A percentile compares a stretch with the other conserved stretches of the same genome.
Evolutionary conservation across 2,329 filamentous ascomycete genomes (phyloP).

Genomic region (Talaromyces atroroseus): DNA sequence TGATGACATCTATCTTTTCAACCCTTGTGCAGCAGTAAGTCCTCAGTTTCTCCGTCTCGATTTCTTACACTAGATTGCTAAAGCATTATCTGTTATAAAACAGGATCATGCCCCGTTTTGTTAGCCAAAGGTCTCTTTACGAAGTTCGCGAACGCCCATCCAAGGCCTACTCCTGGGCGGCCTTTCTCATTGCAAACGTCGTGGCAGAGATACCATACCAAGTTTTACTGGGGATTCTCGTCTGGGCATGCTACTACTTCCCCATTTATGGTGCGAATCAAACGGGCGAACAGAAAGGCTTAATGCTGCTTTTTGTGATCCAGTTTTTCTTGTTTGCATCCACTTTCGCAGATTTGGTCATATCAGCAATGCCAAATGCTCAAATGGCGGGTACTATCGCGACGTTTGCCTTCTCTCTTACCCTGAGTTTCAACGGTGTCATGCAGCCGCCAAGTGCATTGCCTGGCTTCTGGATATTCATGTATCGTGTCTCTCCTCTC

Average conservation of each 20-base stretch:
- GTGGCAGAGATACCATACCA: slow-evolving; percentile 66
- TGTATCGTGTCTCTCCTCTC: slow-evolving; percentile 64
- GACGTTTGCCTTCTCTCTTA: slow-evolving; percentile 55
- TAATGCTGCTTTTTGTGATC: slow-evolving; percentile 60
- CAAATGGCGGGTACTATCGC: slow-evolving; percentile 62
- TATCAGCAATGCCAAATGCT: slow-evolving; percentile 63
- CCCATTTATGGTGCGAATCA: slow-evolving; percentile 27
- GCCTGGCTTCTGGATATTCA: slow-evolving; percentile 71
- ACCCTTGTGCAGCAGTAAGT: slow-evolving; percentile 40
- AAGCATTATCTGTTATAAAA: slow-evolving; percentile 64
- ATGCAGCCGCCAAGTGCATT: slow-evolving; percentile 54
- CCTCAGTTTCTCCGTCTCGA: neutral
- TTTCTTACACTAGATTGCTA: slow-evolving; percentile 65
- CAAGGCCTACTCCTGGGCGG: slow-evolving; percentile 70
- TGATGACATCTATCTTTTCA: slow-evolving; percentile 75
- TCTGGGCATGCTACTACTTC: slow-evolving; percentile 59
- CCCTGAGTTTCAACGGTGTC: slow-evolving; percentile 56
- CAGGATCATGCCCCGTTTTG: slow-evolving; percentile 53
- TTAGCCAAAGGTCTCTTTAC: slow-evolving; percentile 54
- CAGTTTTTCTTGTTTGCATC: slow-evolving; percentile 65
- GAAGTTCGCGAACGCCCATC: slow-evolving; percentile 57
- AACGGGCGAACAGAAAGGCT: slow-evolving; percentile 43
- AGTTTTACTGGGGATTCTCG: slow-evolving; percentile 43
- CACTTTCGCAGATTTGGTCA: slow-evolving; percentile 68
- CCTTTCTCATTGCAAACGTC: slow-evolving; percentile 65